Percentiles rank a stretch among this genome's conserved stretches.
These are phyloP conservation scores for Pugionium dolabratum DNA, from an alignment of 345 rosid genomes.

Conservation along the genomic window DNA sequence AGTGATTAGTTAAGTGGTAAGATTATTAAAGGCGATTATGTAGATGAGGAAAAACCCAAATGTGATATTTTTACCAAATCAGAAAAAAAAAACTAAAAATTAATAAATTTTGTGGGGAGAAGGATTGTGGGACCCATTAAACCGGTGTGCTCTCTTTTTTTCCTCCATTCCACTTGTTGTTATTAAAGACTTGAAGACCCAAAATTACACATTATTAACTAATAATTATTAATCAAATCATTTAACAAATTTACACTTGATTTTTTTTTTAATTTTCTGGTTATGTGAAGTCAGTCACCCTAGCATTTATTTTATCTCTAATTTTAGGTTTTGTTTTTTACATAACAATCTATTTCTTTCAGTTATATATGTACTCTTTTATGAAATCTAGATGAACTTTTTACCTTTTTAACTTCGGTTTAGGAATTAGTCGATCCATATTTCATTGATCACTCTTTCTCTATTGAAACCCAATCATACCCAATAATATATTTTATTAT, in stretches of 20 bases:
- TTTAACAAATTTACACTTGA: not conserved
- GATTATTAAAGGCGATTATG: slow-evolving; percentile 33
- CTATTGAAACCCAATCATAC: not conserved
- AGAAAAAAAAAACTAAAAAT: slow-evolving; percentile 1
- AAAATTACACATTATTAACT: not conserved
- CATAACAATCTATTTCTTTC: not conserved
- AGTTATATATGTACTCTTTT: no score
- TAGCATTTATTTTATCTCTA: slow-evolving; percentile 6
- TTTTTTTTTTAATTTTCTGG: not conserved
- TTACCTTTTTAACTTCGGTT: not conserved
- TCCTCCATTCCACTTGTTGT: slow-evolving; percentile 28
- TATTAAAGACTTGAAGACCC: slow-evolving; percentile 16
- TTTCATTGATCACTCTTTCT: not conserved
- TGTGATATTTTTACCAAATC: slow-evolving; percentile 18
- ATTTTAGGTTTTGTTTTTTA: not conserved
- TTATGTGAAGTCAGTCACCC: slow-evolving; percentile 15
- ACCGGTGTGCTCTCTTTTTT: slow-evolving; percentile 13
- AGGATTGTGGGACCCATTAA: slow-evolving; percentile 31
- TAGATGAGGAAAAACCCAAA: slow-evolving; percentile 27
- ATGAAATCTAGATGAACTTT: not conserved
- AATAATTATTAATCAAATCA: slow-evolving; percentile 2
- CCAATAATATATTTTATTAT: not conserved
- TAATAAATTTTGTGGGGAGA: slow-evolving; percentile 11
- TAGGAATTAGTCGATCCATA: not conserved
- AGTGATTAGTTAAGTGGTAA: slow-evolving; percentile 35